Base-by-base conservation (phyloP, 2,329 filamentous ascomycete species). In the Trichoderma afroharzianum region DNA sequence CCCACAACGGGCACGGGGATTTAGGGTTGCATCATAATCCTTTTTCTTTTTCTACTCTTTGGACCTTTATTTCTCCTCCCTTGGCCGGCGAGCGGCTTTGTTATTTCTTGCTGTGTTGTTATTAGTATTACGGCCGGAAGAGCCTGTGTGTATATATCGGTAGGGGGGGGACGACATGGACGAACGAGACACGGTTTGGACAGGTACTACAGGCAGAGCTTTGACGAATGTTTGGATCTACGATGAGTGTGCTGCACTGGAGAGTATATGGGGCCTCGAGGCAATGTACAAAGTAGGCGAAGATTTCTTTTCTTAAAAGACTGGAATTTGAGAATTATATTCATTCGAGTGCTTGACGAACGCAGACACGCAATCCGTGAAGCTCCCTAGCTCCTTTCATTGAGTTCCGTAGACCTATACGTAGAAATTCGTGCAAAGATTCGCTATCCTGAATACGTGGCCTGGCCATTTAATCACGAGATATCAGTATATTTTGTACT, bases 1-100 rank as follows among this genome's bases (percentile, higher is more conserved):
- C 62, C 62, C 68, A 68, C 68, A 71, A 71, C 70, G 71, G 47
- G 47, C 63, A 57, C n/a, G 53, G 71, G 63, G 30, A 58, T 36
- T 47, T 57, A 68, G 71, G 67, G 68, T 71, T 71, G n/a, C 57
- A 21, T 26, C n/a, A n/a, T n/a, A n/a, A n/a, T 61, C 43, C 55
- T n/a, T 64, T 24, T 64, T 32, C 7, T 15, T 58, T 53, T 24
- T 50, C 24, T 59, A 55, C 61, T 64, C 39, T 72, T 30, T 36
- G 21, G 14, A 24, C 14, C 43, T 47, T 62, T 30, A 18, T 67
- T 24, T 62, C 32, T 39, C 57, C 36, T 53, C 58, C 14, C 47
- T 28, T 24, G 21, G 15, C 55, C 58, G 58, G 61, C 36, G 36
- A 71, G 68, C 61, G 61, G 53, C 36, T 57, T 63, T 63, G 50